Evolutionary conservation across 2,329 filamentous ascomycete genomes (phyloP).

Genomic region (Scorias spongiosa): DNA sequence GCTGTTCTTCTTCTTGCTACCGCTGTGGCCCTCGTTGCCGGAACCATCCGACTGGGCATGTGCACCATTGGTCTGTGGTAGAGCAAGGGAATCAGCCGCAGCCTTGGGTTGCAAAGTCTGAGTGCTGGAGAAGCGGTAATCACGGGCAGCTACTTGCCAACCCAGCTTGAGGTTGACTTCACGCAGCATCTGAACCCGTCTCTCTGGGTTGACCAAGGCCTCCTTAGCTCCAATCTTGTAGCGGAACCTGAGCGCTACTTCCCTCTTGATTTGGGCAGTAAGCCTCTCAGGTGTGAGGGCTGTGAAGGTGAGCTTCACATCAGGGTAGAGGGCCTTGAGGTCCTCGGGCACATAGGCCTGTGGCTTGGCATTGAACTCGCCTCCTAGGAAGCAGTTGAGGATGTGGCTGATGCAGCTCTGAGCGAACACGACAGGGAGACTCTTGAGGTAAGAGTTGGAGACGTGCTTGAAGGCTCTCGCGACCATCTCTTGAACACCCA

Average conservation of each 20-base stretch:
- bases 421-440: conserved; percentile 66
- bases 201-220: conserved; percentile 52
- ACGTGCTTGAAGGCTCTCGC: conserved; percentile 93
- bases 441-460: conserved; percentile 61
- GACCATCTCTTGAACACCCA: conserved; percentile 84
- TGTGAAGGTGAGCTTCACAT: conserved; percentile 70
- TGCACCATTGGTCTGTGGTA: conserved; percentile 20
- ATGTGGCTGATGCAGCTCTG: conserved; percentile 69
- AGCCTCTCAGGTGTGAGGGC: conserved; percentile 60
- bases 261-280: conserved; percentile 51
- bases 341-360: conserved; percentile 60
- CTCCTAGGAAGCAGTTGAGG: conserved; percentile 82
- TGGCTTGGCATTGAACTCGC: conserved; percentile 60
- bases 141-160: conserved; percentile 68
- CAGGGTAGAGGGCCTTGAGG: conserved; percentile 61
- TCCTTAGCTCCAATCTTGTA: conserved; percentile 46
- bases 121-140: conserved; percentile 50
- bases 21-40: conserved; percentile 2
- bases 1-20: conserved; percentile 38
- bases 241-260: conserved; percentile 61
- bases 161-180: conserved; percentile 82
- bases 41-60: conserved; percentile 6
- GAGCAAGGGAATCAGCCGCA: conserved; percentile 15
- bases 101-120: conserved; percentile 12
- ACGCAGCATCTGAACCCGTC: conserved; percentile 70